Base-by-base conservation (phyloP, 2,329 filamentous ascomycete species). In the Emmonsiellopsis sp. region DNA sequence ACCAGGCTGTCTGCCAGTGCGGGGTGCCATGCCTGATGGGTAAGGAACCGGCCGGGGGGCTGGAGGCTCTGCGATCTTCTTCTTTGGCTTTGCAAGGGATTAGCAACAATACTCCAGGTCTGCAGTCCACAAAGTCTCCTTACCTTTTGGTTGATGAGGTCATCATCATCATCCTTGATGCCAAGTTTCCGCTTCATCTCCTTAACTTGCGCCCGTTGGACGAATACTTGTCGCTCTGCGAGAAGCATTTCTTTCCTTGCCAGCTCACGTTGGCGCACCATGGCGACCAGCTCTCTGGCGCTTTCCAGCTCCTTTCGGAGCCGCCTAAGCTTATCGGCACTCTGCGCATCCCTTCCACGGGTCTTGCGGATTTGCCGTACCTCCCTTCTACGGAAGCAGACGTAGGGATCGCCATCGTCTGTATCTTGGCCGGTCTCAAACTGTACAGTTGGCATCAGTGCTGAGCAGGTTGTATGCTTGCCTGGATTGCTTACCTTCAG, bases 361-460 rank as follows among this genome's bases (percentile, higher is more conserved):
- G 93, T 98, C 74, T 97, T 98, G 62, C 93, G 87, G 49, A 90
- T 92, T 68, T 95, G 89, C 54, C 93, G 86, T 46, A 95, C 88
- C 71, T 98, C 93, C 58, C 93, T 87, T 62, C 93, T 84, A 67
- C 93, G 84, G 81, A 98, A 98, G 73, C 93, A 98, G 64, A 98
- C 91, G 73, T 95, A 98, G 48, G 93, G 93, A 71, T 98, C 93
- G 63, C 88, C 83, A 67, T 98, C 93, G 69, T 98, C 93, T 56
- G 86, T 94, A 60, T 97, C 92, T 66, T 89, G 87, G 58, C 93
- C 89, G 46, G 85, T 94, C 74, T 98, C 93, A 60, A 95, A 93
- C 74, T 77, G 63, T 52, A 48, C 42, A 40, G 10, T 6, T 40
- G 39, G 59, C 27, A 49, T 53, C 46, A 54, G 36, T 34, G 45